A percentile compares a stretch with the other conserved stretches of the same genome.
Conservation (phyloP, 208 protist species). For the Leptomonas seymouri region DNA sequence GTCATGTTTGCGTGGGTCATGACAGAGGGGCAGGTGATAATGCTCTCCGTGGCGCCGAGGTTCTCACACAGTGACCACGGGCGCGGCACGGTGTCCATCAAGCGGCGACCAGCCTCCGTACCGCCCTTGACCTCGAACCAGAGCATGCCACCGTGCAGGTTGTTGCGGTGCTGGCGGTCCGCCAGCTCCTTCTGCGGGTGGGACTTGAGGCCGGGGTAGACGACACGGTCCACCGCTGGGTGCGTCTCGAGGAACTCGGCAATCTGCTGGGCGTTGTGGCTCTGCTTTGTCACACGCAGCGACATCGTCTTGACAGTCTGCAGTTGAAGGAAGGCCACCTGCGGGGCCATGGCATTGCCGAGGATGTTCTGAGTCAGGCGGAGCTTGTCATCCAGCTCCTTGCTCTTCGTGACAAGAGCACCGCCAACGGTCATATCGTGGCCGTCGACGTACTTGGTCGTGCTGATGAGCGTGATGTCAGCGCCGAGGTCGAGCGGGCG, state of each 20-base stretch:
- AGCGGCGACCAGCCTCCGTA: conserved; percentile 59
- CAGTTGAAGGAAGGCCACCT: conserved; percentile 95
- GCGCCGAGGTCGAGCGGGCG: conserved; percentile 94
- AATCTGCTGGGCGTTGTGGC: conserved; percentile 92
- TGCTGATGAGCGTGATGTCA: conserved; percentile 96
- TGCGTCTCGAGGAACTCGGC: conserved; percentile 86
- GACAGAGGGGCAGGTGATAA: conserved; percentile 95
- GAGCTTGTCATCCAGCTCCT: conserved; percentile 85
- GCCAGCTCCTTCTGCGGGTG: conserved; percentile 96
- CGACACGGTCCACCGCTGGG: conserved; percentile 84
- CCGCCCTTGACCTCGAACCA: conserved; percentile 94
- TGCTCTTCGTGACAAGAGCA: conserved; percentile 69
- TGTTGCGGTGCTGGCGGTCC: conserved; percentile 89
- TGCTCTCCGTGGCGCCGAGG: conserved; percentile 94
- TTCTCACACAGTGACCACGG: conserved; percentile 93
- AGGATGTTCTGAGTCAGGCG: conserved; percentile 94
- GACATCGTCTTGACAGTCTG: conserved; percentile 96
- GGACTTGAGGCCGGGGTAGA: conserved; percentile 92
- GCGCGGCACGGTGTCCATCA: conserved; percentile 86
- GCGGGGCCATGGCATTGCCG: conserved; percentile 93
- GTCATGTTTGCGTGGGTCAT: conserved; percentile 98
- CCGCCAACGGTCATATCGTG: conserved; percentile 97
- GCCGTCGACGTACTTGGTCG: conserved; percentile 98
- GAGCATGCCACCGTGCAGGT: conserved; percentile 87
- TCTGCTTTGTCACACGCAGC: conserved; percentile 92